Conservation (phyloP, 805 yeast species). For the Lachancea lanzarotensis region DNA sequence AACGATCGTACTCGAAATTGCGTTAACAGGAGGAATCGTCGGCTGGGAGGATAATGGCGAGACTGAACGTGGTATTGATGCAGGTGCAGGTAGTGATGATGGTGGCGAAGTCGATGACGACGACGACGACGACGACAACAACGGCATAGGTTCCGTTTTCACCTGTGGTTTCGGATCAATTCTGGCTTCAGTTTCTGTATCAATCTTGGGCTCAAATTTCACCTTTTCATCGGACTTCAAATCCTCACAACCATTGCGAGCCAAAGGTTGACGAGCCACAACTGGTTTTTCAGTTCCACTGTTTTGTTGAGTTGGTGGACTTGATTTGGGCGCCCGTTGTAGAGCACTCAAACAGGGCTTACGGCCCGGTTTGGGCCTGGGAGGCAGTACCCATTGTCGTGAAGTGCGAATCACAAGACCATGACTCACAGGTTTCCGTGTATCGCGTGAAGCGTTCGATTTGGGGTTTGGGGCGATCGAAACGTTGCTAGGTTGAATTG, state of each 20-base stretch:
- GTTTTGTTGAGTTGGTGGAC: neutral
- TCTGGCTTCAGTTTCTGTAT: too few species aligned
- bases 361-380: conserved; percentile 71
- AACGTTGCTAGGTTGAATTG: conserved; percentile 15
- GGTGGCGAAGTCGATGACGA: neutral
- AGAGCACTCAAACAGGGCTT: conserved; percentile 30
- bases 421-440: conserved; percentile 19
- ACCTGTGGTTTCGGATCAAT: too few species aligned
- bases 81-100: neutral
- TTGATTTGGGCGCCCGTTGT: neutral
- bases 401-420: conserved; percentile 46
- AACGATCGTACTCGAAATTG: neutral
- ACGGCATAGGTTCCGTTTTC: too few species aligned
- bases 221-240: too few species aligned
- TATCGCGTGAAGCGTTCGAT: conserved; percentile 10
- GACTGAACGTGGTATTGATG: neutral
- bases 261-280: too few species aligned
- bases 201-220: too few species aligned
- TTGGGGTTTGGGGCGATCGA: conserved; percentile 11
- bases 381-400: conserved; percentile 79
- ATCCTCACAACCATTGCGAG: too few species aligned
- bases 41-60: neutral
- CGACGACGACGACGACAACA: too few species aligned
- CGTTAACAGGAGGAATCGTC: neutral
- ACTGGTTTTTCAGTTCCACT: neutral